phyloP scores from a whole-genome alignment of 2,329 filamentous ascomycete genomes.

The Knoxdaviesia capensis region DNA sequence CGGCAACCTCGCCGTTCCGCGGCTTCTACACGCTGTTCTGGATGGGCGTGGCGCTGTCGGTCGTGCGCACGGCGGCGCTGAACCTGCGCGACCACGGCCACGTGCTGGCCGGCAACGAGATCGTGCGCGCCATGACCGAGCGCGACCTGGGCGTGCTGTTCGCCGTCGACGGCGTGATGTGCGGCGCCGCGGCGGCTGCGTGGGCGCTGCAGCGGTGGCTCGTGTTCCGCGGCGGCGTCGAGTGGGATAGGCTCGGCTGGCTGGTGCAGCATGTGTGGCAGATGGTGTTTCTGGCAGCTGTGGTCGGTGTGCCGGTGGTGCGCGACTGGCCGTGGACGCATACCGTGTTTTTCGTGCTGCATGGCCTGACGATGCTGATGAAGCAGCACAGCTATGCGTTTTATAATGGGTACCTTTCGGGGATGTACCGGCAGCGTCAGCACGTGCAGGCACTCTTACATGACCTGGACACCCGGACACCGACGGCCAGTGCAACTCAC shows the following conservation, averaged over 20 bases:
- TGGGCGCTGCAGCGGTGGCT: constrained; percentile 39
- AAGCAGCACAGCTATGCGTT: constrained; percentile 68
- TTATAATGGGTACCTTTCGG: constrained; percentile 56
- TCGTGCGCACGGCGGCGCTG: constrained; percentile 43
- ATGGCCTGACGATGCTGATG: constrained; percentile 60
- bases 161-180: constrained; percentile 51
- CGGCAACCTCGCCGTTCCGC: constrained; percentile 49
- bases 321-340: constrained; percentile 72
- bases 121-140: constrained; percentile 45
- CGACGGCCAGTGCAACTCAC: not conserved
- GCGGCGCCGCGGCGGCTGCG: constrained; percentile 41
- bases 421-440: constrained; percentile 29
- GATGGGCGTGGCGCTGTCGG: constrained; percentile 45
- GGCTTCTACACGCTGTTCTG: constrained; percentile 69
- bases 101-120: constrained; percentile 49
- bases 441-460: constrained; percentile 27
- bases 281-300: constrained; percentile 35
- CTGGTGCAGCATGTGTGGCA: constrained; percentile 61
- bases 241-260: constrained; percentile 52
- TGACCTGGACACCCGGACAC: constrained; percentile 24
- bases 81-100: constrained; percentile 53
- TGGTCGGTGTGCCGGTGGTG: constrained; percentile 45
- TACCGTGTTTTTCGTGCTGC: constrained; percentile 57
- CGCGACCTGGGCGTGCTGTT: constrained; percentile 31
- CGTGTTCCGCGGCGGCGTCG: constrained; percentile 36